Evolutionary conservation across 139 green algal genomes (phyloP), one percentile per base, ranked within the genome.

Genomic region (Mesotaenium endlicherianum): DNA sequence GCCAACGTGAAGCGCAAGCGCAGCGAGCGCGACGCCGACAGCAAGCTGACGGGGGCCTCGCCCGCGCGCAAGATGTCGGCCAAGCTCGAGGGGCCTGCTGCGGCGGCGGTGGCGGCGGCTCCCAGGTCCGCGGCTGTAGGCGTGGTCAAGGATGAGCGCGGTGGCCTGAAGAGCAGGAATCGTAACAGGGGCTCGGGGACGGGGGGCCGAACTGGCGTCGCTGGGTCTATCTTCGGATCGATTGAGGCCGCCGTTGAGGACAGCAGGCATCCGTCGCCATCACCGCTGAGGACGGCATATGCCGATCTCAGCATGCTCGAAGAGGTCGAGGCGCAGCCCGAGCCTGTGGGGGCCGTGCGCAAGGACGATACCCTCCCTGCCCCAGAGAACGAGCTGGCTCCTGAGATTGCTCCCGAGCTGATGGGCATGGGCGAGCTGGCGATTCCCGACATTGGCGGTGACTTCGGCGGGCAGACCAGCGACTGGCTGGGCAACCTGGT

Each of bases 1-100:
- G 60, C 36, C 6, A 72, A 72, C 43, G 60, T 72, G 8, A 72
- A 72, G 43, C 60, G 60, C 8, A 72, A 72, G 11, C 60, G 60
- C 5, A 72, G 36, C 41, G 60, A 72, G 60, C 41, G 60, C 8
- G 60, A 72, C 43, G 41, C 60, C 43, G 60, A 72, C 11, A 47
- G 60, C 36, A 72, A 72, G 11, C 60, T 72, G 8, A 38, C 60
- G 43, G 43, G 43, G n/a, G n/a, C n/a, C 11, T 47, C 11, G 11
- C 36, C 60, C 20, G 60, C 43, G 6, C 36, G 60, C 36, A 72
- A 72, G 43, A 72, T 36, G 60, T 47, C 60, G 11, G 60, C 41
- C 36, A 72, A 38, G 43, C 36, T 47, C 36, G 43, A 38, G 11
- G 60, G 6, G 6, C 26, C 53, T 64, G 60, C 41, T 5, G 60